Evolutionary conservation across 208 protist species (phyloP), one percentile per base, ranked within the genome.

Genomic region (Wallacemonas collosoma): DNA sequence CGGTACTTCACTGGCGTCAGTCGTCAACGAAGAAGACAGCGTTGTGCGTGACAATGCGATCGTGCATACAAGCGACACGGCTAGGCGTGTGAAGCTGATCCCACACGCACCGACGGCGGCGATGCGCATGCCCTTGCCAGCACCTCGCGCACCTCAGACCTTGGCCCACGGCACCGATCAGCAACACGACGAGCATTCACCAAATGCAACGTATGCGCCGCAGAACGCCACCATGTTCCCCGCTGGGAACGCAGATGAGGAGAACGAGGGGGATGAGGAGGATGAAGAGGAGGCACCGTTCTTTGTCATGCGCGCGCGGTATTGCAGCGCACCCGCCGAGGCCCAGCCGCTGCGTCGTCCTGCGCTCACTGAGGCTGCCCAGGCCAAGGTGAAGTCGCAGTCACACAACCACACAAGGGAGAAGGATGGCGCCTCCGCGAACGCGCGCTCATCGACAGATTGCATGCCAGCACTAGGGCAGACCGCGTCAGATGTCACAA

Each of bases 301-400:
- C 73, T 64, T 90, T 44, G 69, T 93, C 36, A 79, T 93, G 83
- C 68, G 90, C 67, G 80, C 82, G 0, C 63, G 51, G 9, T 72
- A 83, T 45, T 93, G 88, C 73, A 93, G 85, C 66, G 72, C 61
- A 12, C 72, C 74, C 1, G 54, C 43, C 3, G 54, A 72, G 41
- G 36, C 9, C 0, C 5, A 47, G 9, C 44, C 43, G 40, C 36
- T 7, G 12, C 43, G 15, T 26, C 64, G 64, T 8, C 17, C 35
- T 12, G 40, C 60, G 11, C 14, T 58, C 38, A 61, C 44, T 4
- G 53, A 43, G 12, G 7, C 48, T 1, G 15, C 39, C 41, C 14
- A n/a, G 47, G 66, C 58, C 62, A 14, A 40, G 35, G 0, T 11
- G 26, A 26, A 26, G 26, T 26, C 26, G 26, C 26, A 26, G 26